These are phyloP conservation scores for Paecilomyces variotii DNA, from an alignment of 2,329 filamentous ascomycete genomes.

Conservation along the genomic window DNA sequence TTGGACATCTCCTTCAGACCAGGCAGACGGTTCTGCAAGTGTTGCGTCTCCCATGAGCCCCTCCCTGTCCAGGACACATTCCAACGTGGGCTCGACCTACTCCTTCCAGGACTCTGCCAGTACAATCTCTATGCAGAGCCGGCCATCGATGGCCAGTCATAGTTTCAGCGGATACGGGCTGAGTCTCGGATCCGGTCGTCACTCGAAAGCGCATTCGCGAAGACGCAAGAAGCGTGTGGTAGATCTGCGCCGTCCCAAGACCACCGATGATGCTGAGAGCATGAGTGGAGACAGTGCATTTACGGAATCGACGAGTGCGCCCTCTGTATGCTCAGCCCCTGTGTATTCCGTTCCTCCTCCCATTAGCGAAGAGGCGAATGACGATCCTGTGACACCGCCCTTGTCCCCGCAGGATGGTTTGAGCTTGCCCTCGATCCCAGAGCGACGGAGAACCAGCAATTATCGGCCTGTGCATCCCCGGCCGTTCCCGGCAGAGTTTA, in stretches of 20 bases:
- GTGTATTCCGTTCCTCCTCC: conserved; percentile 47
- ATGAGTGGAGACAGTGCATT: conserved; percentile 35
- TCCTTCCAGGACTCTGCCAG: conserved; percentile 67
- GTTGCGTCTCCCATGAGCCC: conserved; percentile 37
- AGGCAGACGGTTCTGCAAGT: conserved; percentile 46
- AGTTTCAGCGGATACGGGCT: conserved; percentile 33
- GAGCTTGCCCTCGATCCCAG: conserved; percentile 26
- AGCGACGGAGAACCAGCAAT: conserved; percentile 21
- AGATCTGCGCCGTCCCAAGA: conserved; percentile 36
- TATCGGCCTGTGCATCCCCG: conserved; percentile 15
- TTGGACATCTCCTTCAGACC: conserved; percentile 74
- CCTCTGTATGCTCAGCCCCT: conserved; percentile 44
- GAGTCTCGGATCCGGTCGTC: conserved; percentile 32
- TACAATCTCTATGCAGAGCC: conserved; percentile 56
- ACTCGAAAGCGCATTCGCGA: conserved; percentile 36
- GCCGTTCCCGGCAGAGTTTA: conserved; percentile 12
- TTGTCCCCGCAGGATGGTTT: conserved; percentile 35
- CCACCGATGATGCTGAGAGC: conserved; percentile 32
- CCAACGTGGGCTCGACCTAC: conserved; percentile 57
- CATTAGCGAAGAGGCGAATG: conserved; percentile 53
- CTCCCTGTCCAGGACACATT: conserved; percentile 55
- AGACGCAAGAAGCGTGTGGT: conserved; percentile 43
- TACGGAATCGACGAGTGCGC: conserved; percentile 37
- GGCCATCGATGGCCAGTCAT: conserved; percentile 34
- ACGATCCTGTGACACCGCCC: conserved; percentile 47